Evolutionary conservation across 1,284 basidiomycete species (phyloP).

Genomic region (Termitomyces sp.): DNA sequence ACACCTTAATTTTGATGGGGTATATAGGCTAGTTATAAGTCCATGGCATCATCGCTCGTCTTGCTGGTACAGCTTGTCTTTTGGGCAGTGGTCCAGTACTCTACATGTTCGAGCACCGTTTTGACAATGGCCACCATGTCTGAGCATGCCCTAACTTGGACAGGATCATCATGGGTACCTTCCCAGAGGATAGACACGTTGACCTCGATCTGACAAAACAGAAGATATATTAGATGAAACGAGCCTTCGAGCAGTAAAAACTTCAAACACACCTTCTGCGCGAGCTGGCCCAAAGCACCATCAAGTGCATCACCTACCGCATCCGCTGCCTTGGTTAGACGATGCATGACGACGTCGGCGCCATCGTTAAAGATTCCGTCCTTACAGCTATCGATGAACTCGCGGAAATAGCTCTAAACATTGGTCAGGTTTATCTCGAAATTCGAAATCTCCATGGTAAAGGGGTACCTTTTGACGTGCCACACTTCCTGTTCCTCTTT

Average conservation of each 20-base stretch:
- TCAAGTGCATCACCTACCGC: slow-evolving; percentile 45
- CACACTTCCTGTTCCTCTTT: slow-evolving; percentile 51
- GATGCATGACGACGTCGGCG: slow-evolving; percentile 44
- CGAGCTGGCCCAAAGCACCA: slow-evolving; percentile 41
- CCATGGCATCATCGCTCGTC: not conserved
- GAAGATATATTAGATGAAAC: not conserved
- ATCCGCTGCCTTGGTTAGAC: slow-evolving; percentile 41
- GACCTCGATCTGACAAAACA: slow-evolving; percentile 43
- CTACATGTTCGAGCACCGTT: slow-evolving; percentile 37
- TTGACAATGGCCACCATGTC: slow-evolving; percentile 33
- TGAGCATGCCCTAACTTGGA: slow-evolving; percentile 36
- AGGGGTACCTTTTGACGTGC: slow-evolving; percentile 51
- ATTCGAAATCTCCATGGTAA: not conserved
- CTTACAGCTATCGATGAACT: slow-evolving; percentile 38
- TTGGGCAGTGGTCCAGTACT: slow-evolving; percentile 39
- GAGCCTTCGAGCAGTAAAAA: not conserved
- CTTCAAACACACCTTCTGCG: slow-evolving; percentile 42
- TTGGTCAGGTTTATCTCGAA: not conserved
- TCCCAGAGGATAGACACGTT: slow-evolving; percentile 59
- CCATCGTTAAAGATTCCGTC: slow-evolving; percentile 48
- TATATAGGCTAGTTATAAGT: not conserved
- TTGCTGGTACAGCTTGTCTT: slow-evolving; percentile 12
- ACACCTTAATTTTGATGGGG: not conserved
- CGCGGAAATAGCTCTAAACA: slow-evolving; percentile 40
- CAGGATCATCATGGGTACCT: slow-evolving; percentile 40